Percentiles rank a stretch among this genome's conserved stretches.
Evolutionary conservation across 2,329 filamentous ascomycete species (phyloP).

Genomic region (Pezicula rhizophila): DNA sequence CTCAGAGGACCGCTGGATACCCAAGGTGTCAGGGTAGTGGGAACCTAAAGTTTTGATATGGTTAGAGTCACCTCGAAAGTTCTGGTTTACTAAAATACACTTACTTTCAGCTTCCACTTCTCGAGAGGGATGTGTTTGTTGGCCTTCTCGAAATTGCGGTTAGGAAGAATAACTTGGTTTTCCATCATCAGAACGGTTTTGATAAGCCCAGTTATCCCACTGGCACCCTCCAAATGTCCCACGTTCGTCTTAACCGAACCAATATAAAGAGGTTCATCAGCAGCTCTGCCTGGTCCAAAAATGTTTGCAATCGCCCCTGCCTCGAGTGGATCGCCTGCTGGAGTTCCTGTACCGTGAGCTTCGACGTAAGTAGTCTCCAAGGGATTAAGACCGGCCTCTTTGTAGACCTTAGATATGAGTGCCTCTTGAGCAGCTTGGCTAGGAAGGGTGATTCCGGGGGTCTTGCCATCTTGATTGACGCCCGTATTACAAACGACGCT

Average conservation of each 20-base stretch:
- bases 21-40: slow-evolving; percentile 3
- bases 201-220: too few relatives aligned
- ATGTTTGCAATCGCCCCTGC: background rate
- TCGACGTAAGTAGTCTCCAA: background rate
- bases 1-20: slow-evolving; percentile 2
- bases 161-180: slow-evolving; percentile 14
- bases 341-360: slow-evolving; percentile 7
- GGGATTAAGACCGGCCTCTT: background rate
- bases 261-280: background rate
- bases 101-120: background rate
- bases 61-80: too few relatives aligned
- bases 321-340: slow-evolving; percentile 10
- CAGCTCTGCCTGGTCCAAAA: background rate
- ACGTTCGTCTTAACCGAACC: slow-evolving; percentile 13
- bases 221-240: slow-evolving; percentile 19
- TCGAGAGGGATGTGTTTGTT: slow-evolving; percentile 22
- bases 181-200: slow-evolving; percentile 15
- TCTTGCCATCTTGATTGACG: slow-evolving; percentile 38
- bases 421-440: slow-evolving; percentile 34
- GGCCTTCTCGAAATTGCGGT: slow-evolving; percentile 21
- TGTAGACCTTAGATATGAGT: background rate
- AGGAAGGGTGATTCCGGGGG: slow-evolving; percentile 37
- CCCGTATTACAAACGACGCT: slow-evolving; percentile 35
- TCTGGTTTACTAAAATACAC: too few relatives aligned
- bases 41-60: too few relatives aligned